Conservation (phyloP, 2,329 filamentous ascomycete genomes). For the Colletotrichum phormii region DNA sequence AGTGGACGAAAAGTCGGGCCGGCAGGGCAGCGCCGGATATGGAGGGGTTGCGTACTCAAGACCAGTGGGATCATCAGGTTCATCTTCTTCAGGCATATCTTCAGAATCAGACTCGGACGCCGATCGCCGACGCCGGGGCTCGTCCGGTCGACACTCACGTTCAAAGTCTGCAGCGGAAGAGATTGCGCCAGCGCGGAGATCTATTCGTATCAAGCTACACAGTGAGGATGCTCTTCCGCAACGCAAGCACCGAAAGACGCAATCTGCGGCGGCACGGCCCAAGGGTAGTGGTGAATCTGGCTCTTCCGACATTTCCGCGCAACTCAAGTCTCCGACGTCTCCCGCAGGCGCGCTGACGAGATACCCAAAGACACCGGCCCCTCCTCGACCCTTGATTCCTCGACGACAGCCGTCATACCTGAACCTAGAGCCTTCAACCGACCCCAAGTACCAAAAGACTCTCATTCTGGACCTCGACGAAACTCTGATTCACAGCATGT, state of each 20-base stretch:
- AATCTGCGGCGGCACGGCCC: constrained; percentile 58
- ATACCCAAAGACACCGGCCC: constrained; percentile 90
- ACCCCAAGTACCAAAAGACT: constrained; percentile 82
- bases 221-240: constrained; percentile 81
- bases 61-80: constrained; percentile 54
- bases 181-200: constrained; percentile 75
- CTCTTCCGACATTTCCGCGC: constrained; percentile 74
- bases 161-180: constrained; percentile 76
- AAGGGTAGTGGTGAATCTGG: constrained; percentile 52
- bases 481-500: constrained; percentile 97
- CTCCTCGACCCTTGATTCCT: constrained; percentile 90
- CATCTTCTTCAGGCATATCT: constrained; percentile 73
- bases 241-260: constrained; percentile 75
- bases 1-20: constrained; percentile 45
- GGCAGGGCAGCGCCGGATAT: constrained; percentile 33
- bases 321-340: constrained; percentile 93
- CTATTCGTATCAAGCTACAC: constrained; percentile 91
- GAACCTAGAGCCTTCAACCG: constrained; percentile 64
- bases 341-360: constrained; percentile 82
- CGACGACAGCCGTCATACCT: constrained; percentile 90
- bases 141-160: constrained; percentile 64
- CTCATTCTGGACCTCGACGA: constrained; percentile 96
- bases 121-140: constrained; percentile 47
- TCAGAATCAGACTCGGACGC: constrained; percentile 78
- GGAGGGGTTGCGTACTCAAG: constrained; percentile 36